Conservation (phyloP, 108 stramenopile genomes). For the Chaetoceros tenuissimus region DNA sequence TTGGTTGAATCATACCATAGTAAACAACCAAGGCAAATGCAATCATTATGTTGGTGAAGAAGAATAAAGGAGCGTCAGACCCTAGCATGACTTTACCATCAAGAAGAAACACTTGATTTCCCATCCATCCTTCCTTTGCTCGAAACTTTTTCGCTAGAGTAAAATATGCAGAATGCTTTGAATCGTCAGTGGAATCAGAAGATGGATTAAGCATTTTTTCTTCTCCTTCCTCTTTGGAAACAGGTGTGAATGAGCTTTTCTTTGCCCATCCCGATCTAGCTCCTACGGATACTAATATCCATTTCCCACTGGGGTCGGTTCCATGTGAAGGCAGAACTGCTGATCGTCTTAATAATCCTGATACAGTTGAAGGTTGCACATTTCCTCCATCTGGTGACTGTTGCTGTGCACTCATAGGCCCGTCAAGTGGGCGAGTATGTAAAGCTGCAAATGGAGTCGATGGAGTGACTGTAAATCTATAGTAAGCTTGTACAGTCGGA, state of each 20-base stretch:
- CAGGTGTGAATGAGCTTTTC: slow-evolving; percentile 7
- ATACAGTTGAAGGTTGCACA: slow-evolving; percentile 20
- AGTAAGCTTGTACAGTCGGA: slow-evolving; percentile 75
- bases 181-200: background rate
- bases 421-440: slow-evolving; percentile 57
- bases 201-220: background rate
- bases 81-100: slow-evolving; percentile 82
- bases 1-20: slow-evolving; percentile 40
- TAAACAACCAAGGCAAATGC: slow-evolving; percentile 30
- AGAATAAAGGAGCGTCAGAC: slow-evolving; percentile 62
- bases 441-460: slow-evolving; percentile 72
- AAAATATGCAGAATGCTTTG: slow-evolving; percentile 30
- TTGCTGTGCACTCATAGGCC: slow-evolving; percentile 2
- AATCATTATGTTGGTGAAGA: slow-evolving; percentile 67
- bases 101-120: slow-evolving; percentile 77
- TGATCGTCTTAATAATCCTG: slow-evolving; percentile 63
- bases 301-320: slow-evolving; percentile 62
- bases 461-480: slow-evolving; percentile 71
- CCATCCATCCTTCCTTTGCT: slow-evolving; percentile 80
- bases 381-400: slow-evolving; percentile 1
- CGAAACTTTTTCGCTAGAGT: slow-evolving; percentile 40
- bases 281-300: slow-evolving; percentile 77
- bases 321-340: slow-evolving; percentile 81
- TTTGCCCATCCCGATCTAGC: slow-evolving; percentile 81
- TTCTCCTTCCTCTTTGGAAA: background rate